Conservation (phyloP, 495 filamentous ascomycete species). For the Evansstolkia leycettana region DNA sequence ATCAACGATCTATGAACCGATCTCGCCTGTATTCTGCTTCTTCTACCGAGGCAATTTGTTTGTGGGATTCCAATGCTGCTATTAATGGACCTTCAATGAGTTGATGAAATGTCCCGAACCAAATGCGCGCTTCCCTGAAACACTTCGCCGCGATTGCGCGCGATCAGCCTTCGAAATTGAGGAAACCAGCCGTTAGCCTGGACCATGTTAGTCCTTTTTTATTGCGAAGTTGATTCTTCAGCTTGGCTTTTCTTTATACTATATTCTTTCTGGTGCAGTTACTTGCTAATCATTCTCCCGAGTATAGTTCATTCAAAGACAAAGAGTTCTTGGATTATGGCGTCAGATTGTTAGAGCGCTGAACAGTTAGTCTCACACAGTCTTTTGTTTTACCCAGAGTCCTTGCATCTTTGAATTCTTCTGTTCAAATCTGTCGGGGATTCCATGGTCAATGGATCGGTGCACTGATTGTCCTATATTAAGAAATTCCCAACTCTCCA, state of each 20-base stretch:
- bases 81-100: too few species aligned
- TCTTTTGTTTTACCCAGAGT: background rate
- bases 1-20: too few species aligned
- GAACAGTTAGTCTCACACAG: constrained; percentile 15
- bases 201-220: constrained; percentile 24
- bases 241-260: too few species aligned
- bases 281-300: too few species aligned
- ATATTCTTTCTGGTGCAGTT: background rate
- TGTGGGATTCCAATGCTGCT: too few species aligned
- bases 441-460: too few species aligned
- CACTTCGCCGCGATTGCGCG: constrained; percentile 21
- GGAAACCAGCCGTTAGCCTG: constrained; percentile 25
- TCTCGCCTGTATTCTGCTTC: too few species aligned
- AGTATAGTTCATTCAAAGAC: constrained; percentile 30
- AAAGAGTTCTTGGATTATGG: constrained; percentile 27
- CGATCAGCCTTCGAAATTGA: constrained; percentile 20
- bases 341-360: constrained; percentile 27
- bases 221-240: background rate
- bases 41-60: too few species aligned
- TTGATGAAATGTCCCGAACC: constrained; percentile 5
- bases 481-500: constrained; percentile 29
- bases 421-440: too few species aligned
- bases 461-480: background rate
- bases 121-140: constrained; percentile 18
- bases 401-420: too few species aligned